phyloP scores from a whole-genome alignment of 176 grass and related monocot species.

The Eragrostis nindensis region DNA sequence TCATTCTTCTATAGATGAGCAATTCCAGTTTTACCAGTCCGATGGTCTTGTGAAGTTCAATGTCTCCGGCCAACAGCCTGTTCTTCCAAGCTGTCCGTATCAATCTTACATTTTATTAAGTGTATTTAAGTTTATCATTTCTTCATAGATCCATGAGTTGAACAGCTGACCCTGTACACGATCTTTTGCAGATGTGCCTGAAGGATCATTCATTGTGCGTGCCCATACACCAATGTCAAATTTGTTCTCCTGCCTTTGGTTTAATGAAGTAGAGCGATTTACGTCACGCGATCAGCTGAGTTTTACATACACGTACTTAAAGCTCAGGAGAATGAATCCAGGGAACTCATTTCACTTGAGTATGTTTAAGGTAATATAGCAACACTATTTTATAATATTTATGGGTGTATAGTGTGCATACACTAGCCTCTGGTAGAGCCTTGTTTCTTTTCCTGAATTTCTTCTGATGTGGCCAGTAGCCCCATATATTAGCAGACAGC shows the following conservation, averaged over 20 bases:
- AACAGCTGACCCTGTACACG: slow-evolving; percentile 30
- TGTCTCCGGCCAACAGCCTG: slow-evolving; percentile 51
- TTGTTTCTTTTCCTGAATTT: slow-evolving; percentile 21
- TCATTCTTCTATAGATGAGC: slow-evolving; percentile 82
- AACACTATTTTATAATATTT: not conserved
- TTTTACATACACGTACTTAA: slow-evolving; percentile 88
- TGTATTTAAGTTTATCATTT: slow-evolving; percentile 23
- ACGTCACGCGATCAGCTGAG: slow-evolving; percentile 89
- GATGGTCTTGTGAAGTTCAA: slow-evolving; percentile 86
- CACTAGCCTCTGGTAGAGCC: not conserved
- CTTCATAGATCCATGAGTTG: slow-evolving; percentile 26
- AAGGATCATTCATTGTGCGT: slow-evolving; percentile 93
- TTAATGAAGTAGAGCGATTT: slow-evolving; percentile 85
- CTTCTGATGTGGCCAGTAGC: not conserved
- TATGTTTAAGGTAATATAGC: slow-evolving; percentile 85
- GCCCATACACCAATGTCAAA: slow-evolving; percentile 91
- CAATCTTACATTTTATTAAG: slow-evolving; percentile 25
- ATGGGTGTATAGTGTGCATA: no score
- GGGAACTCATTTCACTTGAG: slow-evolving; percentile 69
- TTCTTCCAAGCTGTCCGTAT: slow-evolving; percentile 86
- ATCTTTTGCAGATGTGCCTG: slow-evolving; percentile 82
- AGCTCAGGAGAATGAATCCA: slow-evolving; percentile 78
- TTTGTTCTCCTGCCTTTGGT: slow-evolving; percentile 98
- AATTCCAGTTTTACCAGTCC: slow-evolving; percentile 86
- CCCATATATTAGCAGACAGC: no score